Conservation (phyloP, 208 protist genomes). For the Lotmaria passim region DNA sequence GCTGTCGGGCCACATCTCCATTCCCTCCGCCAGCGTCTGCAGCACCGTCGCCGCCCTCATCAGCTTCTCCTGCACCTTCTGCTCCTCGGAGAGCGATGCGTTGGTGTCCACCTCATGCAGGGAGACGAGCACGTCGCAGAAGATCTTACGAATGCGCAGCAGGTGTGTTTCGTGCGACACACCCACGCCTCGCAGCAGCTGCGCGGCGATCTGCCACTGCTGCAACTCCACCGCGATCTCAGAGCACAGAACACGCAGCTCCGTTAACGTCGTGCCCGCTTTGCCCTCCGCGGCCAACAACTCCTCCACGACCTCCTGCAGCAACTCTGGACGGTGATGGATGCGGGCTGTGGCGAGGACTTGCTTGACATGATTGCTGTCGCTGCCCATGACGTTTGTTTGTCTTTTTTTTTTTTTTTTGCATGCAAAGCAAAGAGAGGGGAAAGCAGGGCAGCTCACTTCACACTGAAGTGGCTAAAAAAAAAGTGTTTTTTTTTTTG, state of each 20-base stretch:
- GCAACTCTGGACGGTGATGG: slow-evolving; percentile 29
- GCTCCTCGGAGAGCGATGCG: slow-evolving; percentile 30
- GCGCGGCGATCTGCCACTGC: slow-evolving; percentile 61
- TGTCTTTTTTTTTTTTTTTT: too few relatives aligned
- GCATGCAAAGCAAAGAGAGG: slow-evolving; percentile 19
- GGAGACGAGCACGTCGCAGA: slow-evolving; percentile 67
- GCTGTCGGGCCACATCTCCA: slow-evolving; percentile 73
- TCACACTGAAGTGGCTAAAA: background rate
- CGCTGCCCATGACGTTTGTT: slow-evolving; percentile 26
- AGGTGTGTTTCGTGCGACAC: slow-evolving; percentile 39
- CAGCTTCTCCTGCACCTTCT: slow-evolving; percentile 53
- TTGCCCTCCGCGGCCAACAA: slow-evolving; percentile 22
- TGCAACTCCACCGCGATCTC: slow-evolving; percentile 73
- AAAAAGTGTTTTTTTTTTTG: too few relatives aligned
- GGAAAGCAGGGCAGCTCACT: background rate
- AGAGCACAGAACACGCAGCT: slow-evolving; percentile 75
- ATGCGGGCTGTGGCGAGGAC: slow-evolving; percentile 30
- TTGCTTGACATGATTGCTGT: slow-evolving; percentile 33
- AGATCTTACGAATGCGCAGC: slow-evolving; percentile 58
- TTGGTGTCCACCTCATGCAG: slow-evolving; percentile 45
- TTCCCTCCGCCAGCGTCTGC: slow-evolving; percentile 60
- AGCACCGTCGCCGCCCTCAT: slow-evolving; percentile 55
- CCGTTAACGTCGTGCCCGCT: slow-evolving; percentile 27
- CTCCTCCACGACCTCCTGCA: slow-evolving; percentile 24
- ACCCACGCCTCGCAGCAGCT: slow-evolving; percentile 37